Conservation (phyloP, 2,329 filamentous ascomycete species). For the Calonectria ilicicola region DNA sequence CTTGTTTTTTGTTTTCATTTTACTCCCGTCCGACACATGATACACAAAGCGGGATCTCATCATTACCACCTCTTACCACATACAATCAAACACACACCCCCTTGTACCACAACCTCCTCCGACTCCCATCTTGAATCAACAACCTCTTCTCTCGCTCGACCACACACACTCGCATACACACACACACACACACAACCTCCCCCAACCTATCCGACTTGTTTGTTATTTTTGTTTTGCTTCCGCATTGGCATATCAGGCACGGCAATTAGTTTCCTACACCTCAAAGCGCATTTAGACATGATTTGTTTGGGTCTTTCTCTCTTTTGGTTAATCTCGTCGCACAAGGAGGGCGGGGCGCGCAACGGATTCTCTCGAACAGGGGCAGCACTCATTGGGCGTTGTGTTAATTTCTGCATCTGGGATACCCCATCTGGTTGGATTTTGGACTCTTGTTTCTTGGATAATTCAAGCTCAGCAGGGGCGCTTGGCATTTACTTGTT, state of each 20-base stretch:
- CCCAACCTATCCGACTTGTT: conserved; percentile 10
- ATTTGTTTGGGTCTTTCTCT: conserved; percentile 19
- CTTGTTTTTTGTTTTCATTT: not conserved
- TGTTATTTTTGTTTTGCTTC: conserved; percentile 21
- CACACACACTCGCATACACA: not conserved
- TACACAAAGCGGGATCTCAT: conserved; percentile 17
- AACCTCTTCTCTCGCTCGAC: conserved; percentile 25
- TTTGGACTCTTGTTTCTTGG: conserved; percentile 18
- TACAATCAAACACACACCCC: conserved; percentile 1
- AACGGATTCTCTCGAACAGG: not conserved
- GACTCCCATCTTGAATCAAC: not conserved
- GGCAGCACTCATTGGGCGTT: conserved; percentile 31
- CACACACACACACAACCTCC: not conserved
- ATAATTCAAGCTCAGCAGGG: conserved; percentile 14
- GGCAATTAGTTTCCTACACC: conserved; percentile 13
- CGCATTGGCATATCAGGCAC: conserved; percentile 17
- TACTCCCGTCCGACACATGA: conserved; percentile 13
- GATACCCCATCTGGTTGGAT: conserved; percentile 38
- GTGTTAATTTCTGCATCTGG: conserved; percentile 36
- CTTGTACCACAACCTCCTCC: conserved; percentile 13
- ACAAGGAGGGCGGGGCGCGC: not conserved
- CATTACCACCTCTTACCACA: conserved; percentile 1
- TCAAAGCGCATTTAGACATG: conserved; percentile 39
- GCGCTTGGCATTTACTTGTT: not conserved
- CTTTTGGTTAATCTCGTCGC: conserved; percentile 7